phyloP scores from a whole-genome alignment of 169 alveolate genomes.

The Perkinsus olseni region DNA sequence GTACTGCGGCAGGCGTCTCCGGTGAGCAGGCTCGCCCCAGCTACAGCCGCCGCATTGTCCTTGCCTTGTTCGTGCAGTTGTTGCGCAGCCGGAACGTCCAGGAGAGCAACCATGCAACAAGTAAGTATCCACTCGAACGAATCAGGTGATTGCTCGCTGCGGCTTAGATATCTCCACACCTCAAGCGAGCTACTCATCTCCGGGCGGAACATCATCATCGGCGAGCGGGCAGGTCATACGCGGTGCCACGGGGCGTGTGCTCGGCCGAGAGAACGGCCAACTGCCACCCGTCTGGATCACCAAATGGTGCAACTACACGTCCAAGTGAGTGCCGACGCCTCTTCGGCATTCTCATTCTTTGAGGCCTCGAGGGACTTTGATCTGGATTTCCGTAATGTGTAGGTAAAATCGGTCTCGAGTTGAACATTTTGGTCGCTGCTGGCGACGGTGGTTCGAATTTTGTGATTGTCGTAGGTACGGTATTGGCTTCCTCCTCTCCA shows the following conservation, averaged over 20 bases:
- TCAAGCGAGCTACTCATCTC: not conserved
- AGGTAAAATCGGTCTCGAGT: no score
- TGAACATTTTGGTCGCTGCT: not conserved
- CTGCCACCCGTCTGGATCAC: slow-evolving; percentile 51
- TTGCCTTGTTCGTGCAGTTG: not conserved
- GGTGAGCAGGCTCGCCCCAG: not conserved
- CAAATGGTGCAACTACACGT: slow-evolving; percentile 57
- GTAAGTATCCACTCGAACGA: not conserved
- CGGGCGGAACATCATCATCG: not conserved
- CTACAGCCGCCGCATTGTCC: not conserved
- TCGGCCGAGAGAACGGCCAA: not conserved
- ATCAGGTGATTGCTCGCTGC: not conserved
- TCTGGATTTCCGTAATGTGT: no score
- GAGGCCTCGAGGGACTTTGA: no score
- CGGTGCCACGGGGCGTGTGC: not conserved
- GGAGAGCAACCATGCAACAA: not conserved
- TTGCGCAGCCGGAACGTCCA: not conserved
- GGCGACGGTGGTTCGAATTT: no score
- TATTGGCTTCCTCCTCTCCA: slow-evolving; percentile 65
- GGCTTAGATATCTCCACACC: not conserved
- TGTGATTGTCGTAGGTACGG: slow-evolving; percentile 65
- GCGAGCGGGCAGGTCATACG: not conserved
- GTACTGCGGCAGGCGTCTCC: not conserved
- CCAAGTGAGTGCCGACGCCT: slow-evolving; percentile 20
- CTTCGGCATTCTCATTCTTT: no score